Evolutionary conservation across 2,329 filamentous ascomycete species (phyloP), one percentile per base, ranked within the genome.

Genomic region (Exophiala sideris): DNA sequence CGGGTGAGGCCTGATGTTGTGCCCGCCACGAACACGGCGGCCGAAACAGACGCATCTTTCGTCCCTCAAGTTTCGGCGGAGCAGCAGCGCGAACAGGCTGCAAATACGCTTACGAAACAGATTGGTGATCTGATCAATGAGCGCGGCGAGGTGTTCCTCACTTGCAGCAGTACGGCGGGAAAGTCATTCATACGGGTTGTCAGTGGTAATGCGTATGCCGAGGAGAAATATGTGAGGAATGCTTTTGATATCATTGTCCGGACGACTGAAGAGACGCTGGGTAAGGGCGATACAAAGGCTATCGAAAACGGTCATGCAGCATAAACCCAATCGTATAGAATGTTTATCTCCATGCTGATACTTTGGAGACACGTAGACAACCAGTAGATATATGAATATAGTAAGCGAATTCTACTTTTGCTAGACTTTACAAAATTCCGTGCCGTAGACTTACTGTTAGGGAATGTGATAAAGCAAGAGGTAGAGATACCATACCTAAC

Each of bases 131-230:
- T 76, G 20, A 80, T 96, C 24, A 92, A 95, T 64, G 75, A 76
- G 2, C 75, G 80, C 6, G 89, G 89, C 1, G 83, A 89, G 69
- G 87, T 95, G 52, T 96, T 89, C 71, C 74, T 96, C 20, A 96
- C 91, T 0, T 86, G 84, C 39, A 87, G 86, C 1, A 81, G 90
- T 3, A 78, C 95, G 10, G 83, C 82, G 7, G 87, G 84, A 1
- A 77, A 84, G 16, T 89, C 89, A 69, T 86, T 87, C 1, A 95
- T 97, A 57, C 79, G 92, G 0, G 83, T 96, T 35, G 86, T 92
- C 18, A 90, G 88, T 52, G 86, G 82, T 0, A 88, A 87, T 63
- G 75, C 81, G 20, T 75, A 82, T 38, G 83, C 86, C 0, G 85
- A 92, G 68, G 85, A 89, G 71, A 81, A 82, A 66, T 87, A 89